Evolutionary conservation across 2,329 filamentous ascomycete genomes (phyloP).

Genomic region (Gremmenia infestans): DNA sequence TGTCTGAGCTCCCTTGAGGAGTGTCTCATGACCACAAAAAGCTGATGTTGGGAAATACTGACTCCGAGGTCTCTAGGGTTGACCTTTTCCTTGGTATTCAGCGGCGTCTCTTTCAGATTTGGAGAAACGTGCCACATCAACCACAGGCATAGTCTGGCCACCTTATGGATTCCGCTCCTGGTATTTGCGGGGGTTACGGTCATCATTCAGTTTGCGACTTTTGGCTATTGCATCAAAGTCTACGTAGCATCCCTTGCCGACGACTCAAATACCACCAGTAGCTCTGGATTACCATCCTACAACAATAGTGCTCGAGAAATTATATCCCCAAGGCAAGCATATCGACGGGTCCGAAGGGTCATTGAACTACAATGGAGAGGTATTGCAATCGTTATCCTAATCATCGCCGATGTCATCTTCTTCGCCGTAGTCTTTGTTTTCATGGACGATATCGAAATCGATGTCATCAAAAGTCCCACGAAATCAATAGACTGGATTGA

Average conservation of each 20-base stretch:
- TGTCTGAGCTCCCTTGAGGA: not conserved
- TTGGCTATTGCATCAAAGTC: constrained; percentile 89
- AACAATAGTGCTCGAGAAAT: constrained; percentile 62
- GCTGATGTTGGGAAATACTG: not conserved
- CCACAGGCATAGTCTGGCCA: constrained; percentile 72
- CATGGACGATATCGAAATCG: constrained; percentile 60
- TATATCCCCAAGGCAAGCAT: constrained; percentile 80
- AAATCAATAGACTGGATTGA: constrained; percentile 61
- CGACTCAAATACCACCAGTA: constrained; percentile 63
- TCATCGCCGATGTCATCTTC: constrained; percentile 87
- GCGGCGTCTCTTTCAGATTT: constrained; percentile 91
- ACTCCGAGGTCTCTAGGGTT: constrained; percentile 41
- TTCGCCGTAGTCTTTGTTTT: constrained; percentile 89
- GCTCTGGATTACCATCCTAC: constrained; percentile 70
- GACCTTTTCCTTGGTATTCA: constrained; percentile 71
- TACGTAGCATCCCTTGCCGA: constrained; percentile 82
- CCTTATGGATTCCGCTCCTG: constrained; percentile 87
- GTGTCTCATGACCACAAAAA: not conserved
- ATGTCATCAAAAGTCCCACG: constrained; percentile 28
- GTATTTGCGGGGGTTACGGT: constrained; percentile 71
- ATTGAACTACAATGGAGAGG: constrained; percentile 92
- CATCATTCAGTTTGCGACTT: constrained; percentile 78
- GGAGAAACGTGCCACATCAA: constrained; percentile 92
- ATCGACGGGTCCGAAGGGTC: constrained; percentile 78
- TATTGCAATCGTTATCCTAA: constrained; percentile 83